A percentile compares a stretch with the other conserved stretches of the same genome.
phyloP scores from a whole-genome alignment of 176 grass and related monocot genomes.

The Phyllostachys edulis region DNA sequence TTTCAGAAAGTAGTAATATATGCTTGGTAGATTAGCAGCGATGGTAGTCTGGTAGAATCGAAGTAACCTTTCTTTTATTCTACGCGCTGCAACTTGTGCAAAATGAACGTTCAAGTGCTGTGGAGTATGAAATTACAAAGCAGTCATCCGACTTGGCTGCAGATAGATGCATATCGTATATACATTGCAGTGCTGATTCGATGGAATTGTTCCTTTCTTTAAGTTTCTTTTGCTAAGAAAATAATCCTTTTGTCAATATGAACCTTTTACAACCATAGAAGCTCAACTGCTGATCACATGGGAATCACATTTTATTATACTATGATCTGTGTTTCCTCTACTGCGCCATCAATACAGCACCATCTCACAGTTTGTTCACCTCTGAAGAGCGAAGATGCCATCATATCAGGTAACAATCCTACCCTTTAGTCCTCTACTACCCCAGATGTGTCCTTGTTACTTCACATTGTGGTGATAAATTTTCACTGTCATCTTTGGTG shows the following conservation, averaged over 20 bases:
- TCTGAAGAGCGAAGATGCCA: neutral
- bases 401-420: neutral
- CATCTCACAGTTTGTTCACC: neutral
- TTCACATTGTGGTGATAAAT: neutral
- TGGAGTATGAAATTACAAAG: neutral
- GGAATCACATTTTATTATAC: neutral
- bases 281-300: neutral
- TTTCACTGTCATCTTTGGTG: neutral
- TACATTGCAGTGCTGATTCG: no score
- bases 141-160: neutral
- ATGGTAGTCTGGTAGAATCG: neutral
- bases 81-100: neutral
- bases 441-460: neutral
- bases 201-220: neutral
- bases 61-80: neutral
- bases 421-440: neutral
- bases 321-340: neutral
- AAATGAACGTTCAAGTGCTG: neutral
- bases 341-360: neutral
- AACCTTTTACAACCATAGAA: neutral
- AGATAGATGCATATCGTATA: neutral
- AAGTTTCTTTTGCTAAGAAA: neutral
- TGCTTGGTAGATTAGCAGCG: neutral
- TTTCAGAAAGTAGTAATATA: neutral
- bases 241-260: neutral